Evolutionary conservation across 2,329 filamentous ascomycete species (phyloP).

Genomic region (Fusarium sp.): DNA sequence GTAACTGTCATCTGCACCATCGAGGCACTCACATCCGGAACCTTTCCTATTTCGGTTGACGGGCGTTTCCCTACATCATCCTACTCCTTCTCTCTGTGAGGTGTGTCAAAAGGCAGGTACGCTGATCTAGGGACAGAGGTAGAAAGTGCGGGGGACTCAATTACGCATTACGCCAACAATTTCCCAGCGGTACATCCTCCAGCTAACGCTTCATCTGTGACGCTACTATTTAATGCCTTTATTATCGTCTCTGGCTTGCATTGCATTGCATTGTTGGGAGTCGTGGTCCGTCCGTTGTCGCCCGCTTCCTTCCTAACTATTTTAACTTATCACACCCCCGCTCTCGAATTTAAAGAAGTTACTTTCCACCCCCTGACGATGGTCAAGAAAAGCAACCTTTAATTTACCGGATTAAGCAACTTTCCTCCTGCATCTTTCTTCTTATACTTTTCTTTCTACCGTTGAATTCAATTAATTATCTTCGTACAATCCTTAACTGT

Average conservation of each 20-base stretch:
- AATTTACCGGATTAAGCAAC: conserved; percentile 31
- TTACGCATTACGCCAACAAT: conserved; percentile 11
- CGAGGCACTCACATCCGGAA: conserved; percentile 24
- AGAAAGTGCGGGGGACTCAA: conserved; percentile 32
- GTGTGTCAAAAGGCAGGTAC: conserved; percentile 36
- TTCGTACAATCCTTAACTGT: background rate
- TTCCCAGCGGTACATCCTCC: background rate
- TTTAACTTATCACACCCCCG: conserved; percentile 36
- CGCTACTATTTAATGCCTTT: conserved; percentile 19
- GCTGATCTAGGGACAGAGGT: conserved; percentile 33
- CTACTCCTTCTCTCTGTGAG: conserved; percentile 27
- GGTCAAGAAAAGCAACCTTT: conserved; percentile 23
- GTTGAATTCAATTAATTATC: conserved; percentile 12
- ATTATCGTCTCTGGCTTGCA: conserved; percentile 27
- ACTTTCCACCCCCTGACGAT: conserved; percentile 36
- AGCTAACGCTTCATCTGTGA: conserved; percentile 16
- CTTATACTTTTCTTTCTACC: background rate
- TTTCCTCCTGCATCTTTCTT: conserved; percentile 13
- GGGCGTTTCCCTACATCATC: conserved; percentile 5
- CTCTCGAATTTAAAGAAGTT: conserved; percentile 25
- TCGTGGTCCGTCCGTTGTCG: conserved; percentile 15
- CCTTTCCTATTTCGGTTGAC: conserved; percentile 39
- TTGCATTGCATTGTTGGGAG: conserved; percentile 18
- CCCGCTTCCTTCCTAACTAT: conserved; percentile 4
- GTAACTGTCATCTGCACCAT: conserved; percentile 27